Base-by-base conservation (phyloP, 305 asterid species). In the Fraxinus angustifolia region DNA sequence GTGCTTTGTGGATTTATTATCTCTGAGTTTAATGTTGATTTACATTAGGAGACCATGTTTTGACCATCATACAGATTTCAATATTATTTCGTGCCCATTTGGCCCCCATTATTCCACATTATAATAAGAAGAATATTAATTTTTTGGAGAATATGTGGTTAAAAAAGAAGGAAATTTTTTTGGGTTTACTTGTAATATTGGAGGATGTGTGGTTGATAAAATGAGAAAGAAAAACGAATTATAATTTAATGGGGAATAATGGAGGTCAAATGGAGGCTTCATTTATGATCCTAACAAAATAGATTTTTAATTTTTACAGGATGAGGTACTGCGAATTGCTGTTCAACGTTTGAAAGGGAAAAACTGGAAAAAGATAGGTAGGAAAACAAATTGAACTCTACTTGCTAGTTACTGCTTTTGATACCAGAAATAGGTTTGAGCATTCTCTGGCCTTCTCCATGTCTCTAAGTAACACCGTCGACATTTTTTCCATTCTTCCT, bases 291-390 rank as follows among this genome's bases (percentile, higher is more conserved):
- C 79, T 81, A 35, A 68, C 75, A 78, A 88, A 73, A 72, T 56
- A 71, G 56, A 35, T 79, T 72, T 80, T 67, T 53, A 1, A 30
- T 82, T 75, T 81, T 74, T 85, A 77, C 93, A 96, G 99, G 99
- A 94, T 82, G 98, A 96, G 79, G 86, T 89, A 80, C 89, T 96
- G 85, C 85, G 92, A 77, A 86, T 90, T 86, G 98, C 98, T 85
- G 99, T 96, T 81, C 95, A 96, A 56, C 97, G 93, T 65, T 96
- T 89, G 86, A 91, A 96, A 83, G 99, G 98, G 36, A 96, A 96
- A 85, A 96, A 94, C 88, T 96, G 99, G 99, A 96, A 94, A 82
- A 96, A 93, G 89, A 94, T 94, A 90, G 99, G 98, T 94, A 92
- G 45, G 62, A 56, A 19, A 58, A 78, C 40, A 6, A 75, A 81